Evolutionary conservation across 2,329 filamentous ascomycete species (phyloP).

Genomic region (Aphanocladium album): DNA sequence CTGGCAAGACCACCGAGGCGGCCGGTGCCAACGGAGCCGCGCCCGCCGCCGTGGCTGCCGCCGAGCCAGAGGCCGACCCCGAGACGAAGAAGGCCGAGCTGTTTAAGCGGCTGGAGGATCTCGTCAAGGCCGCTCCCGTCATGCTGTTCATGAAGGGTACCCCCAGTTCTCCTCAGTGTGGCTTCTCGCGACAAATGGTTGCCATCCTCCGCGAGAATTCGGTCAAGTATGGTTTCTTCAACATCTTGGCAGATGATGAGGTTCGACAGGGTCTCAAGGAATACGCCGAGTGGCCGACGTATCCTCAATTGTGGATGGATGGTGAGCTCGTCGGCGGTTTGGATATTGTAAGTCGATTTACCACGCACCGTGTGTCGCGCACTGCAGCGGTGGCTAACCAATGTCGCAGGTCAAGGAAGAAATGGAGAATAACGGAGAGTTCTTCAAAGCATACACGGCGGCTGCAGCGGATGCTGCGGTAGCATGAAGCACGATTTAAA

Average conservation of each 20-base stretch:
- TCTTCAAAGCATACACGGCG: slow-evolving; percentile 69
- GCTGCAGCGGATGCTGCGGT: slow-evolving; percentile 37
- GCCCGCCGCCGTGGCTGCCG: slow-evolving; percentile 37
- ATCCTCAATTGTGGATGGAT: slow-evolving; percentile 87
- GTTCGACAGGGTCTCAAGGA: slow-evolving; percentile 95
- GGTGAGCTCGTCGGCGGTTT: slow-evolving; percentile 89
- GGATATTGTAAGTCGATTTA: slow-evolving; percentile 72
- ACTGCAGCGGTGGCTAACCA: background rate
- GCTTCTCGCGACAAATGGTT: slow-evolving; percentile 89
- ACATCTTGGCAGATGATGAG: slow-evolving; percentile 95
- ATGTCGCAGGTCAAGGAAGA: slow-evolving; percentile 79
- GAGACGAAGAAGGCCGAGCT: slow-evolving; percentile 75
- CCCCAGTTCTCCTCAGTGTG: slow-evolving; percentile 79
- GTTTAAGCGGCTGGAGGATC: slow-evolving; percentile 69
- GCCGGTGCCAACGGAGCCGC: slow-evolving; percentile 33
- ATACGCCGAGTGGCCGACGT: slow-evolving; percentile 98
- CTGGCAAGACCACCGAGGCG: slow-evolving; percentile 40
- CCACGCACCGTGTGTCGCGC: slow-evolving; percentile 3
- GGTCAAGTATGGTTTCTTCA: slow-evolving; percentile 98
- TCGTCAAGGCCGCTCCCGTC: slow-evolving; percentile 92
- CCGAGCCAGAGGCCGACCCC: slow-evolving; percentile 39
- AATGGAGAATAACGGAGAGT: slow-evolving; percentile 74
- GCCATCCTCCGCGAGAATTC: slow-evolving; percentile 79
- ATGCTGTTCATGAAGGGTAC: slow-evolving; percentile 99
- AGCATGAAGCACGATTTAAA: slow-evolving; percentile 27